phyloP scores from a whole-genome alignment of 306 rosid species.

The Pterocarpus santalinus region DNA sequence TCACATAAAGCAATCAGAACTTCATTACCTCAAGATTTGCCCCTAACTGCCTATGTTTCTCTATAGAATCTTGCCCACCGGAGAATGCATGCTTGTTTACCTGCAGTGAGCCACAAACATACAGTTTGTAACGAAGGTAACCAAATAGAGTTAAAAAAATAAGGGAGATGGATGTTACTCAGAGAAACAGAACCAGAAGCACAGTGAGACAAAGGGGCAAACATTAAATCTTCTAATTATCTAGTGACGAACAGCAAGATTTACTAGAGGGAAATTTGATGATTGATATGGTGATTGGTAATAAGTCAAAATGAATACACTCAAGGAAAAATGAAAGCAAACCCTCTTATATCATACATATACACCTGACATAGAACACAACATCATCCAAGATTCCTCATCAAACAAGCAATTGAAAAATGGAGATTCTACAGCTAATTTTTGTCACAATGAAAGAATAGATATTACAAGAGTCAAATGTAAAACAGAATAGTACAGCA shows the following conservation, averaged over 20 bases:
- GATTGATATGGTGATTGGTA: neutral
- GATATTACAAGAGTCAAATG: conserved; percentile 8
- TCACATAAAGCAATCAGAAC: conserved; percentile 32
- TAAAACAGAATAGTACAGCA: conserved; percentile 3
- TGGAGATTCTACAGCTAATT: conserved; percentile 10
- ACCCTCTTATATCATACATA: conserved; percentile 14
- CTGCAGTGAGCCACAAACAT: conserved; percentile 59
- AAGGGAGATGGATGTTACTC: neutral
- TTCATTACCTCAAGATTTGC: conserved; percentile 85
- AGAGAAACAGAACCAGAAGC: neutral
- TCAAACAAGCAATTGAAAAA: neutral
- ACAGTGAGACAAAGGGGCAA: neutral
- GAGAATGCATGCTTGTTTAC: conserved; percentile 86
- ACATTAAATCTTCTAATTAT: neutral
- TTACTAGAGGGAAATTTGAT: conserved; percentile 3
- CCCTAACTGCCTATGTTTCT: conserved; percentile 86
- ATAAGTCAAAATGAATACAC: conserved; percentile 20
- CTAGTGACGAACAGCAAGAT: conserved; percentile 1
- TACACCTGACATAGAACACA: neutral
- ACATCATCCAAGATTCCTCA: neutral
- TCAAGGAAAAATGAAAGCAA: conserved; percentile 26
- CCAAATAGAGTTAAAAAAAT: neutral
- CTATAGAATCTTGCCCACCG: conserved; percentile 94
- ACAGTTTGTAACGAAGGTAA: neutral
- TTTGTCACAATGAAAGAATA: conserved; percentile 17